A percentile compares a stretch with the other conserved stretches of the same genome.
These are phyloP conservation scores for Clathrospora elynae DNA, from an alignment of 2,329 filamentous ascomycete genomes.

Conservation along the genomic window DNA sequence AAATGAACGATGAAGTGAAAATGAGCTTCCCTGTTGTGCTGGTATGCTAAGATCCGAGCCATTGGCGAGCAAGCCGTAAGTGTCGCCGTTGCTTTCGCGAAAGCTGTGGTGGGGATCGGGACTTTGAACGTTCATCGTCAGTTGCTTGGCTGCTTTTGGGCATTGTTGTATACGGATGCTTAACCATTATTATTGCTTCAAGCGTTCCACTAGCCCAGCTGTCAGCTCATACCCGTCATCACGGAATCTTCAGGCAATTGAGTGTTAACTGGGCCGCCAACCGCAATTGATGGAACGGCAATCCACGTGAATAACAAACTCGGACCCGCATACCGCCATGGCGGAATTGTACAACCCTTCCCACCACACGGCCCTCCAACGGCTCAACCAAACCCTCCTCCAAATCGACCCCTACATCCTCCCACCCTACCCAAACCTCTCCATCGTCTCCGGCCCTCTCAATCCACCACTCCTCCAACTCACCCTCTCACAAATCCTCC, in stretches of 20 bases:
- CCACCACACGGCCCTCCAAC: slow-evolving; percentile 38
- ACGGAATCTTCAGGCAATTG: slow-evolving; percentile 2
- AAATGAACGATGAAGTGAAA: slow-evolving; percentile 12
- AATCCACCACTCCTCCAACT: slow-evolving; percentile 72
- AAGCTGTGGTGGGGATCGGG: slow-evolving; percentile 19
- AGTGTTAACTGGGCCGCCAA: not conserved
- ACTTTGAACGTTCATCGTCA: slow-evolving; percentile 12
- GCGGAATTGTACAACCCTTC: slow-evolving; percentile 35
- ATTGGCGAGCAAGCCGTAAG: slow-evolving; percentile 35
- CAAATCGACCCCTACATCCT: slow-evolving; percentile 47
- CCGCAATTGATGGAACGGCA: not conserved
- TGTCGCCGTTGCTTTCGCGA: slow-evolving; percentile 8
- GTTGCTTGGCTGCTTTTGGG: slow-evolving; percentile 25
- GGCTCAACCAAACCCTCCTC: slow-evolving; percentile 46
- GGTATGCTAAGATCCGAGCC: slow-evolving; percentile 41
- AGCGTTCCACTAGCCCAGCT: slow-evolving; percentile 19
- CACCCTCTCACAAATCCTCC: slow-evolving; percentile 73
- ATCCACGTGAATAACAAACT: too few species aligned
- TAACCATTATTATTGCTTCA: slow-evolving; percentile 22
- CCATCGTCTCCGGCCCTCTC: slow-evolving; percentile 70
- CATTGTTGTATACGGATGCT: slow-evolving; percentile 25
- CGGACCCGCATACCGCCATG: too few species aligned
- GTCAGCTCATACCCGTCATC: slow-evolving; percentile 18
- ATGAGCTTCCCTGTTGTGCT: slow-evolving; percentile 2
- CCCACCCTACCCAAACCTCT: slow-evolving; percentile 50